phyloP scores from a whole-genome alignment of 2,329 filamentous ascomycete species.

The Rugonectria rugulosa region DNA sequence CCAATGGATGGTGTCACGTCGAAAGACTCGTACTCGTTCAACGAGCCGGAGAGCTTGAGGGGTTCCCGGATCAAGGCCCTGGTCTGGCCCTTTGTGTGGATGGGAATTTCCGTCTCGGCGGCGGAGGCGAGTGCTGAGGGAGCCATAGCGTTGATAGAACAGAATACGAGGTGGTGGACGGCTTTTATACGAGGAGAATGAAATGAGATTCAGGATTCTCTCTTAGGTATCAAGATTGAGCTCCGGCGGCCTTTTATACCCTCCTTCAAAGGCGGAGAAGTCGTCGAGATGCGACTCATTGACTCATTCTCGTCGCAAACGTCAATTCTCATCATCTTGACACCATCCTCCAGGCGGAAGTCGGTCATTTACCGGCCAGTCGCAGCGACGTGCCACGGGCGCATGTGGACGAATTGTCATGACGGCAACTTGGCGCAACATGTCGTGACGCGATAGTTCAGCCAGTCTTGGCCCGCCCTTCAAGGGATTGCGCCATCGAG shows the following conservation, averaged over 20 bases:
- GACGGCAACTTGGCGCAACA: constrained; percentile 20
- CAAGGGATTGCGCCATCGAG: constrained; percentile 23
- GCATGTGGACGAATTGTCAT: not conserved
- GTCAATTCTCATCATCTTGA: constrained; percentile 13
- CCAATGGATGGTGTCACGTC: constrained; percentile 70
- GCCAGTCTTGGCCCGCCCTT: constrained; percentile 8
- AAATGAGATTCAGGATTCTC: no score
- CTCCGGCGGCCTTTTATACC: not conserved
- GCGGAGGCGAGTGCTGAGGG: constrained; percentile 26
- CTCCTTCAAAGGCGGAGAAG: not conserved
- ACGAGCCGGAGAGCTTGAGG: constrained; percentile 56
- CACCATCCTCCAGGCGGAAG: constrained; percentile 9
- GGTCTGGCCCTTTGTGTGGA: constrained; percentile 15
- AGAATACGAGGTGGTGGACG: no score
- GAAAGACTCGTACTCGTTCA: constrained; percentile 61
- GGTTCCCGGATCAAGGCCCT: constrained; percentile 47
- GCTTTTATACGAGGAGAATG: not conserved
- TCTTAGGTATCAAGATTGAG: not conserved
- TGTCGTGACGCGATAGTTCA: constrained; percentile 12
- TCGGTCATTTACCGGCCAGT: constrained; percentile 1
- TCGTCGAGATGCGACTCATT: not conserved
- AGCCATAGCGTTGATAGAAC: constrained; percentile 22
- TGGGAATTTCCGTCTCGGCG: constrained; percentile 15
- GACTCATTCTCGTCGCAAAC: not conserved
- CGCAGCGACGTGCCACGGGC: constrained; percentile 11